Evolutionary conservation across 345 rosid genomes (phyloP).

Genomic region (Eucalyptus guilfoylei): DNA sequence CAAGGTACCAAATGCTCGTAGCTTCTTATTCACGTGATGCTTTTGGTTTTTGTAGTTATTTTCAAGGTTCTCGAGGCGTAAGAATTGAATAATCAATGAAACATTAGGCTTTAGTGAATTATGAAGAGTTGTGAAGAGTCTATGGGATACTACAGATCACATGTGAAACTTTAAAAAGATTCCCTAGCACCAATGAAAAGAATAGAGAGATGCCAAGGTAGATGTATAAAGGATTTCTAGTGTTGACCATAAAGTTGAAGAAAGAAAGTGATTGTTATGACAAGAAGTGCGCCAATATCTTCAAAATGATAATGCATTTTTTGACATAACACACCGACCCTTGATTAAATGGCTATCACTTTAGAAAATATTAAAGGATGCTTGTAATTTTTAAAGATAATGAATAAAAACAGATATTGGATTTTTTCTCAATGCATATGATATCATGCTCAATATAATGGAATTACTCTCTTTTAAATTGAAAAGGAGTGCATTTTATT

Average conservation of each 20-base stretch:
- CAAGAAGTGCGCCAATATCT: too few species aligned
- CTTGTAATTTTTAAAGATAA: too few species aligned
- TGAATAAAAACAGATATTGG: too few species aligned
- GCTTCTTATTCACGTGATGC: neutral
- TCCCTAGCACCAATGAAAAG: neutral
- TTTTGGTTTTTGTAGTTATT: neutral
- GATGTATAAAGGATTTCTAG: neutral
- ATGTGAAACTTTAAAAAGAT: neutral
- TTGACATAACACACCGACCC: accelerated
- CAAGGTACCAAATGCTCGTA: too few species aligned
- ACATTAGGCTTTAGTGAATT: neutral
- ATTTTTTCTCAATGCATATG: too few species aligned
- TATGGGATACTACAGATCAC: neutral
- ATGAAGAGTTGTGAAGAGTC: neutral
- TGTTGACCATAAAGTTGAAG: neutral
- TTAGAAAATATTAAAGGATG: too few species aligned
- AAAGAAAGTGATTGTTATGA: neutral
- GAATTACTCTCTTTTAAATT: too few species aligned
- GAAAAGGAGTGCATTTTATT: too few species aligned
- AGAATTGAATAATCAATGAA: neutral
- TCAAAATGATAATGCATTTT: neutral
- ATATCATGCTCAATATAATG: too few species aligned
- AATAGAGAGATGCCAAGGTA: neutral
- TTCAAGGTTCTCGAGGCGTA: too few species aligned
- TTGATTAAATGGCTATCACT: too few species aligned